These are phyloP conservation scores for Arachis stenosperma DNA, from an alignment of 306 rosid genomes.

Conservation along the genomic window DNA sequence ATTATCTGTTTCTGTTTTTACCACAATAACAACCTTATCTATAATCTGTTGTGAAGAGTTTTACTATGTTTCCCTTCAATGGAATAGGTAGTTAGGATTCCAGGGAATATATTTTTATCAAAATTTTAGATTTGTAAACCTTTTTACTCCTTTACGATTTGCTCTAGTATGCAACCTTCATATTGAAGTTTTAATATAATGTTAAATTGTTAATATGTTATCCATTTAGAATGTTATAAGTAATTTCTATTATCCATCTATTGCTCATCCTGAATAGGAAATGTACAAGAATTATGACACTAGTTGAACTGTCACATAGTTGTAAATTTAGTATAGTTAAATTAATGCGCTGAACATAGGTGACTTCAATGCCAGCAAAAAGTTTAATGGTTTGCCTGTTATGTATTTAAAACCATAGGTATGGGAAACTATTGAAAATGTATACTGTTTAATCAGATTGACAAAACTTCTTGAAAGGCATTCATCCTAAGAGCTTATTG, in stretches of 20 bases:
- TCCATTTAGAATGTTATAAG: too few relatives aligned
- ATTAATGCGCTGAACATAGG: neutral
- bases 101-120: neutral
- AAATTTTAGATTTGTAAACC: neutral
- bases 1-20: slow-evolving; percentile 11
- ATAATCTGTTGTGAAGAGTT: neutral
- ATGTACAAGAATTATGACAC: neutral
- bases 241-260: too few relatives aligned
- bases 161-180: neutral
- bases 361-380: neutral
- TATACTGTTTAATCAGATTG: neutral
- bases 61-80: neutral
- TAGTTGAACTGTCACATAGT: neutral
- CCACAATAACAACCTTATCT: neutral
- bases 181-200: slow-evolving; percentile 7
- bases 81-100: neutral
- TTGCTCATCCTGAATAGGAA: slow-evolving; percentile 3
- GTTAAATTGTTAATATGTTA: neutral
- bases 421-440: neutral
- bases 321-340: neutral
- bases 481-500: neutral
- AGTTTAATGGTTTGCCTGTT: neutral
- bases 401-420: neutral
- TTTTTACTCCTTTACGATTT: neutral
- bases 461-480: neutral